Conservation (phyloP, 1,284 basidiomycete species). For the Naganishia sp. region DNA sequence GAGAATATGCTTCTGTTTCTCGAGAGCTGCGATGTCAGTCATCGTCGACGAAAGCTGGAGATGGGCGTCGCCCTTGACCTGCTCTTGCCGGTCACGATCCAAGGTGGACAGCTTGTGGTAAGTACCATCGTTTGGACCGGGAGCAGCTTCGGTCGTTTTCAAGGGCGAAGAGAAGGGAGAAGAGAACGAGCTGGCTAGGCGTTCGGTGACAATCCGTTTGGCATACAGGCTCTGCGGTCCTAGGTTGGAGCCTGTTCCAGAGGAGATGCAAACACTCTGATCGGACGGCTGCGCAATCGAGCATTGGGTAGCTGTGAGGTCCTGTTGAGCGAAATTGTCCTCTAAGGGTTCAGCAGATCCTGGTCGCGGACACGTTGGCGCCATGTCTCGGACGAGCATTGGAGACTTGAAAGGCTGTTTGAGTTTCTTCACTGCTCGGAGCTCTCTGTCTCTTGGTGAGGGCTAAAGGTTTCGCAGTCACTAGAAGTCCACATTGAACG, state of each 20-base stretch:
- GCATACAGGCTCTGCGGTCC: constrained; percentile 5
- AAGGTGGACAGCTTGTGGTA: neutral
- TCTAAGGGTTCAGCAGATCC: no score
- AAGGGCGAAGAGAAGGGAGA: constrained; percentile 20
- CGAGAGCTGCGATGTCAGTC: constrained; percentile 36
- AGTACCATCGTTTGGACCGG: neutral
- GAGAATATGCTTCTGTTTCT: constrained; percentile 39
- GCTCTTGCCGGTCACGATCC: no score
- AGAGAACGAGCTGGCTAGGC: constrained; percentile 11
- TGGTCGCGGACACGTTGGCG: no score
- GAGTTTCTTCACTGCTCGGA: constrained; percentile 24
- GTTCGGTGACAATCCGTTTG: constrained; percentile 20
- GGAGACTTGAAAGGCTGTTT: constrained; percentile 29
- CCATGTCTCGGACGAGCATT: neutral
- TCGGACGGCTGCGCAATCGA: no score
- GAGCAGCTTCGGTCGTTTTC: neutral
- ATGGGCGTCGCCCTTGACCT: no score
- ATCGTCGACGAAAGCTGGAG: neutral
- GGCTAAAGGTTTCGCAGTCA: neutral
- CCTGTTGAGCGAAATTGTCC: no score
- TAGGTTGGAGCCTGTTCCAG: neutral
- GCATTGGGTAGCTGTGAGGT: no score
- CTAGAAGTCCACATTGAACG: neutral
- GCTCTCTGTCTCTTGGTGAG: constrained; percentile 6
- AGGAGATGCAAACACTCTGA: no score